Percentiles rank a stretch among this genome's conserved stretches.
These are phyloP conservation scores for Colletotrichum abscissum DNA, from an alignment of 2,329 filamentous ascomycete genomes.

Conservation along the genomic window DNA sequence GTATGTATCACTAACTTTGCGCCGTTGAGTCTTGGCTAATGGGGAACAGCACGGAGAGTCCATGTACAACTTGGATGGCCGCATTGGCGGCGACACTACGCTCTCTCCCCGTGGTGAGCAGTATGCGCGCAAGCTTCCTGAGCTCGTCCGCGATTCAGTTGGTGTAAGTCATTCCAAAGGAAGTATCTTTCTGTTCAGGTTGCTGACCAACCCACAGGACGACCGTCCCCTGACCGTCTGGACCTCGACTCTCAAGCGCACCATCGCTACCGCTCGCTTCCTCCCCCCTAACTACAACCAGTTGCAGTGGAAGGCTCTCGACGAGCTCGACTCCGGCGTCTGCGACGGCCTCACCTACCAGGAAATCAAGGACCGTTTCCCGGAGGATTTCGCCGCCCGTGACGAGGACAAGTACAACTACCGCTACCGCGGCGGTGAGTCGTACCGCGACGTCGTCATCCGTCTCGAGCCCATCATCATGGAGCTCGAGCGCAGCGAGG, in stretches of 20 bases:
- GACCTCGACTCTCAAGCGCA: slow-evolving; percentile 78
- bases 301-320: slow-evolving; percentile 97
- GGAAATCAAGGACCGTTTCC: slow-evolving; percentile 90
- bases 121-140: slow-evolving; percentile 87
- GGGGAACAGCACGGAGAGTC: slow-evolving; percentile 86
- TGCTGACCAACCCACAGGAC: slow-evolving; percentile 53
- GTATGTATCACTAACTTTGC: slow-evolving; percentile 61
- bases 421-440: slow-evolving; percentile 95
- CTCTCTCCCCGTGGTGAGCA: slow-evolving; percentile 87
- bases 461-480: slow-evolving; percentile 99
- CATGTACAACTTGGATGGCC: slow-evolving; percentile 87
- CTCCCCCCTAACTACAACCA: slow-evolving; percentile 88
- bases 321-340: slow-evolving; percentile 95
- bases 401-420: slow-evolving; percentile 99
- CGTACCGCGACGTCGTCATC: slow-evolving; percentile 95
- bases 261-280: slow-evolving; percentile 90
- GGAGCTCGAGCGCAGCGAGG: slow-evolving; percentile 95
- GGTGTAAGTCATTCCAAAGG: slow-evolving; percentile 68
- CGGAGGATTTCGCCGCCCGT: slow-evolving; percentile 93
- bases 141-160: slow-evolving; percentile 85
- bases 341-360: slow-evolving; percentile 97
- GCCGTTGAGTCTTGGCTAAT: background rate
- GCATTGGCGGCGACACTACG: slow-evolving; percentile 92
- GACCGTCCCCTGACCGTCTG: slow-evolving; percentile 71
- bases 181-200: background rate